A percentile compares a stretch with the other conserved stretches of the same genome.
These are phyloP conservation scores for Penicillium robsamsonii DNA, from an alignment of 495 filamentous ascomycete genomes.

Conservation along the genomic window DNA sequence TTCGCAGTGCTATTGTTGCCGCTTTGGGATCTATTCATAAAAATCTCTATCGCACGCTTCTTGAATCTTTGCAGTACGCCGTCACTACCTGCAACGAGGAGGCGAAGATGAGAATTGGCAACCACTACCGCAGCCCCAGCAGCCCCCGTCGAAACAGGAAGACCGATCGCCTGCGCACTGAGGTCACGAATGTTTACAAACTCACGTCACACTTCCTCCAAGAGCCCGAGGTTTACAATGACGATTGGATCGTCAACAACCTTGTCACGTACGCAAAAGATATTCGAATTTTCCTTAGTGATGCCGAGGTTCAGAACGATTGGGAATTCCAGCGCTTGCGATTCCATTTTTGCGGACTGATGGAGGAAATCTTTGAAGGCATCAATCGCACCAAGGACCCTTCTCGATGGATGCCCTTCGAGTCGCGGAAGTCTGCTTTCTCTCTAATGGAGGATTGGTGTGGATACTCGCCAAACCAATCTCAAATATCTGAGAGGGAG, in stretches of 20 bases:
- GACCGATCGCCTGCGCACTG: constrained; percentile 83
- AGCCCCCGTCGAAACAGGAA: constrained; percentile 71
- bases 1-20: constrained; percentile 86
- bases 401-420: constrained; percentile 91
- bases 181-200: constrained; percentile 94
- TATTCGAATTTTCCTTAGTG: constrained; percentile 87
- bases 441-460: constrained; percentile 99
- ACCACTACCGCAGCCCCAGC: constrained; percentile 73
- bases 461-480: constrained; percentile 90
- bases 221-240: constrained; percentile 72
- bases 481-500: constrained; percentile 76
- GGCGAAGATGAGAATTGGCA: constrained; percentile 74
- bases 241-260: constrained; percentile 91
- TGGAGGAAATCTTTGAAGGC: constrained; percentile 89
- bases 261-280: constrained; percentile 88
- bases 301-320: constrained; percentile 90
- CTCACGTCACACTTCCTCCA: constrained; percentile 89
- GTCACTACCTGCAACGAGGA: constrained; percentile 81
- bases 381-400: constrained; percentile 85
- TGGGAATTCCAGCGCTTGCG: constrained; percentile 93
- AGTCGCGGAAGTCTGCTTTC: constrained; percentile 89
- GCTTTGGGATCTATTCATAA: constrained; percentile 93
- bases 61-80: constrained; percentile 85
- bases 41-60: constrained; percentile 87
- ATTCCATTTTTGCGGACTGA: constrained; percentile 87